These are phyloP conservation scores for Candida mattraensis DNA, from an alignment of 805 yeast genomes.

Conservation along the genomic window DNA sequence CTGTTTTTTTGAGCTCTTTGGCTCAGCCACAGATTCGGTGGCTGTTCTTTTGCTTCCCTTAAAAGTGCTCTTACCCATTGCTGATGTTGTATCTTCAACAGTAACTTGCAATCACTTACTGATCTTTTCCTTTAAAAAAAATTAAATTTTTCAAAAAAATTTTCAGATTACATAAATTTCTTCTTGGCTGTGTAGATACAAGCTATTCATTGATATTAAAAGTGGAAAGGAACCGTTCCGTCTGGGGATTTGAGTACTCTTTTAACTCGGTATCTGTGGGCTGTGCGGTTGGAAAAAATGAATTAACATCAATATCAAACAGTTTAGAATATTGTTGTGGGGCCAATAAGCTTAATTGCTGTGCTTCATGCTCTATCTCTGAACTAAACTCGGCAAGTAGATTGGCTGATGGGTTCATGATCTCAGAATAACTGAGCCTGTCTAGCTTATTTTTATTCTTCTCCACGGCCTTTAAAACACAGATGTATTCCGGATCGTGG, in stretches of 20 bases:
- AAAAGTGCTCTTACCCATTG: too few relatives aligned
- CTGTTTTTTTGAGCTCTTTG: constrained; percentile 1
- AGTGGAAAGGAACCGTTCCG: constrained; percentile 23
- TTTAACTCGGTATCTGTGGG: constrained; percentile 13
- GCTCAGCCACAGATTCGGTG: constrained; percentile 1
- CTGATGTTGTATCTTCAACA: too few relatives aligned
- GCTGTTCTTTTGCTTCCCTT: constrained; percentile 10
- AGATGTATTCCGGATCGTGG: constrained; percentile 38
- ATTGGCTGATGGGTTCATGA: constrained; percentile 15
- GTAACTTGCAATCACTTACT: too few relatives aligned
- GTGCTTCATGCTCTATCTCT: constrained; percentile 13
- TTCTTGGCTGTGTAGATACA: too few relatives aligned
- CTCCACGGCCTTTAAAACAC: constrained; percentile 23
- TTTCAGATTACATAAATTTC: too few relatives aligned
- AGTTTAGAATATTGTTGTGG: constrained; percentile 9
- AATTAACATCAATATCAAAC: constrained; percentile 16
- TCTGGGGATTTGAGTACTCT: constrained; percentile 30
- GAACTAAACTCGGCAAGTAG: constrained; percentile 14
- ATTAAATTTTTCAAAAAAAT: too few relatives aligned
- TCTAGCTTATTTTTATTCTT: constrained; percentile 15
- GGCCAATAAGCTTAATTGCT: constrained; percentile 7
- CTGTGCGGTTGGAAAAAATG: constrained; percentile 24
- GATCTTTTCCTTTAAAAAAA: too few relatives aligned
- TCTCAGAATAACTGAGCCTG: constrained; percentile 9
- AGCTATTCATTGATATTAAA: too few relatives aligned